Base-by-base conservation (phyloP, 306 rosid species). In the Comarum palustre region DNA sequence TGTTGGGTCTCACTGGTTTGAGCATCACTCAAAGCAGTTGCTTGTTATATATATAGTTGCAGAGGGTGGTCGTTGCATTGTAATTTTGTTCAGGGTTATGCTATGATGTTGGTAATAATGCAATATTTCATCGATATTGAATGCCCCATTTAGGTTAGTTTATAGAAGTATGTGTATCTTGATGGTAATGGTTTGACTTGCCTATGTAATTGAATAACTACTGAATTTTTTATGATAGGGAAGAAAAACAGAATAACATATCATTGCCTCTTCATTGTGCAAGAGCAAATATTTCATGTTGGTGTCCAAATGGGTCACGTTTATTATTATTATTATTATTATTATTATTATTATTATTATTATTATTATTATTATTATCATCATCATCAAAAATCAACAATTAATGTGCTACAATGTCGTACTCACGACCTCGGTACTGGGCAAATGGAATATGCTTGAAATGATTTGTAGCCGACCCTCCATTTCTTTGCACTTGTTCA, bases 91-190 rank as follows among this genome's bases (percentile, higher is more conserved):
- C 32, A 27, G 45, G 73, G 45, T 63, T 71, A 50, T 62, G 66
- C 29, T 72, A 48, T 55, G 51, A 4, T 57, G 81, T 54, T 73
- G 78, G 61, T 17, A 77, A 68, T 77, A 81, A 57, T 47, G 82
- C 64, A 55, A 67, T 55, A 32, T 31, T 58, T 62, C 48, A 13
- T 68, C 7, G 24, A 47, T 58, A 50, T 55, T 16, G 76, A 72
- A 57, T 48, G 64, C 43, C 60, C 42, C 36, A 59, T 73, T 59
- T 22, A 62, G 77, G 60, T 58, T 73, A 51, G 38, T 16, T 62
- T 41, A 50, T 55, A 72, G 60, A 69, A 58, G 50, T 25, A 51
- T 73, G 67, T 58, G 75, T 42, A 57, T 42, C 42, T 20, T 8
- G 52, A 2, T 42, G 55, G 29, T 13, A 25, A 24, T 71, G 52